Conservation (phyloP, 345 rosid genomes). For the Ricinus communis region DNA sequence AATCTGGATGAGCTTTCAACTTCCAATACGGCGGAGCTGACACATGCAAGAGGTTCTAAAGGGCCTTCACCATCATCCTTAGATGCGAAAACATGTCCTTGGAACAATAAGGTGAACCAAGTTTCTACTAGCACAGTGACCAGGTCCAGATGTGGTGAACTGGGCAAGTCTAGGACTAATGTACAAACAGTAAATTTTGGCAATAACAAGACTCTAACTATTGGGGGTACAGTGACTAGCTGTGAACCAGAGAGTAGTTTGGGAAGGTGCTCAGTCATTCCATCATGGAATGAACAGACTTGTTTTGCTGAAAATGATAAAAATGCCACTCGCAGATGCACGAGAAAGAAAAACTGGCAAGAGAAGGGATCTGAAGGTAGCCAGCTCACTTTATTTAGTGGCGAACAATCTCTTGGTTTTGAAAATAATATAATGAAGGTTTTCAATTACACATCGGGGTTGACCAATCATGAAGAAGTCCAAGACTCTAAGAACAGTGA, state of each 20-base stretch:
- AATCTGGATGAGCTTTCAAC: background rate
- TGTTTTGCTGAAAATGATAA: constrained; percentile 12
- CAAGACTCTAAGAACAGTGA: constrained; percentile 10
- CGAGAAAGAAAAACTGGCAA: constrained; percentile 17
- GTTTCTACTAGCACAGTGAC: constrained; percentile 7
- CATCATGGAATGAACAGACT: constrained; percentile 17
- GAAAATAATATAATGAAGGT: constrained; percentile 21
- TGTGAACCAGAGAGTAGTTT: constrained; percentile 9
- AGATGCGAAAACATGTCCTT: constrained; percentile 11
- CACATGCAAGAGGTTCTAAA: background rate
- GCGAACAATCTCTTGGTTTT: constrained; percentile 22
- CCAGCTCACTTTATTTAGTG: constrained; percentile 25
- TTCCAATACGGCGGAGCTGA: constrained; percentile 1
- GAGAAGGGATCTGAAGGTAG: constrained; percentile 23
- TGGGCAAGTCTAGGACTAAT: constrained; percentile 18
- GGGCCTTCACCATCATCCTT: constrained; percentile 3
- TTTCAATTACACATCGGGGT: constrained; percentile 17
- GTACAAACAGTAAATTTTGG: constrained; percentile 21
- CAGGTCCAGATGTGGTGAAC: constrained; percentile 18
- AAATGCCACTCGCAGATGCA: constrained; percentile 2
- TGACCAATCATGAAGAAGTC: constrained; percentile 16
- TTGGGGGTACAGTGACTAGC: constrained; percentile 14
- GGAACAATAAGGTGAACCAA: constrained; percentile 16
- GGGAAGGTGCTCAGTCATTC: constrained; percentile 13
- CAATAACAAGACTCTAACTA: background rate